Conservation (phyloP, 2,329 filamentous ascomycete genomes). For the Arthrobotrys iridis region DNA sequence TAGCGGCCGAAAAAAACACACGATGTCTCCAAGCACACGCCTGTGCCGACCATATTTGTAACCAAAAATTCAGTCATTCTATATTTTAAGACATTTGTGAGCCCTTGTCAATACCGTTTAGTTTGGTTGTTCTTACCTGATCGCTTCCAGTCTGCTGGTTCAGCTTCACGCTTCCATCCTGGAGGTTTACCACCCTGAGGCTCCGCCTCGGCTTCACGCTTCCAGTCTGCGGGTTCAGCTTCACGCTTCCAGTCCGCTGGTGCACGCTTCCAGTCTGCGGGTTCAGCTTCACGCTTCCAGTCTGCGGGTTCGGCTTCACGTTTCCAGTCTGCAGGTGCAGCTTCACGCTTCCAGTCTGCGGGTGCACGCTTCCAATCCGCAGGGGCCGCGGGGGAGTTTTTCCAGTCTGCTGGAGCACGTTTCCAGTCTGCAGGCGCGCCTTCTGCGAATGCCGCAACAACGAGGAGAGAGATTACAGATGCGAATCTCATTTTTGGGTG, state of each 20-base stretch:
- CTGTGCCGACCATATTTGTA: neutral
- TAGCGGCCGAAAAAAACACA: neutral
- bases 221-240: too few relatives aligned
- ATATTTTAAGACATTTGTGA: neutral
- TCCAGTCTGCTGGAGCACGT: neutral
- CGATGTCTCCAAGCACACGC: neutral
- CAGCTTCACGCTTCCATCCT: too few relatives aligned
- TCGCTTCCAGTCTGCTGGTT: too few relatives aligned
- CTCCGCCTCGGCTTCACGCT: too few relatives aligned
- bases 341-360: neutral
- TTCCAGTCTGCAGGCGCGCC: neutral
- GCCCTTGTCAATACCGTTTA: too few relatives aligned
- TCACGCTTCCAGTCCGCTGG: too few relatives aligned
- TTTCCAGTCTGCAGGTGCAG: neutral
- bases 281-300: too few relatives aligned
- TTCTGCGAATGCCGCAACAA: neutral
- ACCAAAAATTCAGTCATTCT: neutral
- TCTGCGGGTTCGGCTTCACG: neutral
- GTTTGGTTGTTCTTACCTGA: constrained; percentile 2
- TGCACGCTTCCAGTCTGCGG: too few relatives aligned
- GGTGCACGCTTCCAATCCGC: neutral
- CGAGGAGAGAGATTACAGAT: neutral
- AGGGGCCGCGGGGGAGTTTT: neutral
- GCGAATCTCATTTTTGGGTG: neutral
- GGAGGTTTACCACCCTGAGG: neutral